Evolutionary conservation across 2,329 filamentous ascomycete genomes (phyloP).

Genomic region (Claviceps fusiformis): DNA sequence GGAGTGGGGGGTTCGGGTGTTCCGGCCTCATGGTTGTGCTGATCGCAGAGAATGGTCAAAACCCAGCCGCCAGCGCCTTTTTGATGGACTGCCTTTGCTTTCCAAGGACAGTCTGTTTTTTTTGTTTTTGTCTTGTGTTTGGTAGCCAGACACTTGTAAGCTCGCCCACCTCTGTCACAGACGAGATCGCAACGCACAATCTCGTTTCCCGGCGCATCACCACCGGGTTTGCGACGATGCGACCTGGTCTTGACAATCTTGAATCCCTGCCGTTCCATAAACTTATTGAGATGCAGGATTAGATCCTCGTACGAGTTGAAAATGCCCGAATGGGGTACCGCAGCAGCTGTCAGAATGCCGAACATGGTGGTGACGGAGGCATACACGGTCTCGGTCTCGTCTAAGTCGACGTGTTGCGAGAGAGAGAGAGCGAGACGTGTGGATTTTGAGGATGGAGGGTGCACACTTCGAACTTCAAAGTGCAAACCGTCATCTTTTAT

Average conservation of each 20-base stretch:
- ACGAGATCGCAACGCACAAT: constrained; percentile 31
- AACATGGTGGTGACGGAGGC: constrained; percentile 22
- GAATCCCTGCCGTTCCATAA: constrained; percentile 31
- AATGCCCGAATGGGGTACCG: constrained; percentile 22
- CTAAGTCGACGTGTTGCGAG: constrained; percentile 9
- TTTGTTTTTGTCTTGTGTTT: constrained; percentile 33
- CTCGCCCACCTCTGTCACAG: constrained; percentile 30
- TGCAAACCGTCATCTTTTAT: neutral
- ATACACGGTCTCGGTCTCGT: neutral
- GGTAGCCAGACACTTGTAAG: constrained; percentile 29
- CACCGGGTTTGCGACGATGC: constrained; percentile 26
- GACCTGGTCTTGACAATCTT: constrained; percentile 32
- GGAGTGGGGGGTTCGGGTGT: constrained; percentile 29
- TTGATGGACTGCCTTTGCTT: constrained; percentile 30
- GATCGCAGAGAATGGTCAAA: constrained; percentile 29
- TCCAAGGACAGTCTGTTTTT: constrained; percentile 33
- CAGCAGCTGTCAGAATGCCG: constrained; percentile 27
- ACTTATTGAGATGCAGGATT: constrained; percentile 25
- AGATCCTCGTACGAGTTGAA: constrained; percentile 28
- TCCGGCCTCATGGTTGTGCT: constrained; percentile 31
- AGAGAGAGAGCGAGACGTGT: constrained; percentile 17
- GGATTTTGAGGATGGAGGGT: constrained; percentile 9
- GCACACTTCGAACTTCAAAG: neutral
- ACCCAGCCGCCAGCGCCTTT: constrained; percentile 31
- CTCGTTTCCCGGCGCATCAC: constrained; percentile 27